phyloP scores from a whole-genome alignment of 1,284 basidiomycete genomes.

The Somion occarium region DNA sequence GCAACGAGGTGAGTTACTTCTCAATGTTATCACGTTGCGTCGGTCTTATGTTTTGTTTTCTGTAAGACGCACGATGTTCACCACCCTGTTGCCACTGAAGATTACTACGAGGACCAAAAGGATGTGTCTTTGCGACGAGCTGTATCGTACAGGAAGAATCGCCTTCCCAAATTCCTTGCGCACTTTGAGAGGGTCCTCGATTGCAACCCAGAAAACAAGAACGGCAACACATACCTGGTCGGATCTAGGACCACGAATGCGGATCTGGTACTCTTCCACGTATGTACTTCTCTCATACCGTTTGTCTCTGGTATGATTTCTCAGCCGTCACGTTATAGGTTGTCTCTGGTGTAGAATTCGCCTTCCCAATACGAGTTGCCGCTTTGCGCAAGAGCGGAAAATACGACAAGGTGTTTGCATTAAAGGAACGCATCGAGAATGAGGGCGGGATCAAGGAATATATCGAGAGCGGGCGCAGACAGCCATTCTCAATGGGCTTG shows the following conservation, averaged over 20 bases:
- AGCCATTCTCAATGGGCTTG: constrained; percentile 35
- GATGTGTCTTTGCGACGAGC: constrained; percentile 25
- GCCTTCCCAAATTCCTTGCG: constrained; percentile 44
- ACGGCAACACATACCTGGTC: constrained; percentile 29
- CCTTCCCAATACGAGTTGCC: constrained; percentile 39
- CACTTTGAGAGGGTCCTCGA: constrained; percentile 35
- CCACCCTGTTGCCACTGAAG: constrained; percentile 31
- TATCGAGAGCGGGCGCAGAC: constrained; percentile 35
- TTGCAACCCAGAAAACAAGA: constrained; percentile 27
- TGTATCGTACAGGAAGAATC: constrained; percentile 33
- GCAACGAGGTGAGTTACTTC: constrained; percentile 31
- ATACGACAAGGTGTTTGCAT: constrained; percentile 30
- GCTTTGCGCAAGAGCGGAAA: constrained; percentile 23
- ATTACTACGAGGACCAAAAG: constrained; percentile 50
- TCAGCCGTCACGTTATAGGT: constrained; percentile 12
- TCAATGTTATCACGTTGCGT: constrained; percentile 7
- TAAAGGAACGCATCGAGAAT: constrained; percentile 27
- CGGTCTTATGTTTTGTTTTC: too few relatives aligned
- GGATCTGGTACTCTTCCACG: constrained; percentile 45
- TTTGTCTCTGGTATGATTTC: not conserved
- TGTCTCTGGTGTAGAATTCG: constrained; percentile 35
- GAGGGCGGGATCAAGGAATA: constrained; percentile 38
- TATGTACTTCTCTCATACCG: constrained; percentile 9
- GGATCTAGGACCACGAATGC: constrained; percentile 38
- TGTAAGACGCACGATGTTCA: constrained; percentile 29